phyloP scores from a whole-genome alignment of 352 stramenopile genomes.

The Aphanomyces invadans region DNA sequence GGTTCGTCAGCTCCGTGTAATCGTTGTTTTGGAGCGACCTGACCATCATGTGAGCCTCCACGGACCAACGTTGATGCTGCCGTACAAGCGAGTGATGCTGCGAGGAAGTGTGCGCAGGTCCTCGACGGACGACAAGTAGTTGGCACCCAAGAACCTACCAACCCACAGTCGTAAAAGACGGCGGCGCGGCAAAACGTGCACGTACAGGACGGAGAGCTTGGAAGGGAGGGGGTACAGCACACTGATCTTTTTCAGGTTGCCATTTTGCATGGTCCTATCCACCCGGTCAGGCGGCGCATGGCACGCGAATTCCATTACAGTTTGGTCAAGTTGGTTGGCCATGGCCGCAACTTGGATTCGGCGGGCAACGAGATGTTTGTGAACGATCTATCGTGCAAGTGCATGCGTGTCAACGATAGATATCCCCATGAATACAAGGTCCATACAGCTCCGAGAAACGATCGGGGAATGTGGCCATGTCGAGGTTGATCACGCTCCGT shows the following conservation, averaged over 20 bases:
- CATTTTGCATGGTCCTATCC: not conserved
- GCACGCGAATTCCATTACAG: no score
- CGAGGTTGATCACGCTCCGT: no score
- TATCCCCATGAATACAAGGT: no score
- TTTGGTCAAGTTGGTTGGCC: no score
- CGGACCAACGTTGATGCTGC: no score
- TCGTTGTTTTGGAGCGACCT: conserved; percentile 7
- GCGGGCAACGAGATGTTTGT: no score
- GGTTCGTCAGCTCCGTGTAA: not conserved
- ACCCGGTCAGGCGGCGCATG: no score
- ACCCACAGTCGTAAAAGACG: not conserved
- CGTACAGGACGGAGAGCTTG: not conserved
- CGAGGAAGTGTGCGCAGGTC: not conserved
- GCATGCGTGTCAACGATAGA: no score
- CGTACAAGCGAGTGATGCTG: not conserved
- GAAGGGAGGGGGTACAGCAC: not conserved
- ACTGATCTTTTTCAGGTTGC: not conserved
- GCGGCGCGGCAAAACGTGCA: not conserved
- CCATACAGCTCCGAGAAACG: no score
- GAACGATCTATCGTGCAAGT: no score
- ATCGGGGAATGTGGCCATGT: no score
- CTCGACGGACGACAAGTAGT: not conserved
- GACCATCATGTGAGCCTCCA: not conserved
- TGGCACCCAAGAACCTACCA: not conserved
- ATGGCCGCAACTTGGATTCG: no score